Conservation (phyloP, 2,329 filamentous ascomycete genomes). For the Amphichorda felina region DNA sequence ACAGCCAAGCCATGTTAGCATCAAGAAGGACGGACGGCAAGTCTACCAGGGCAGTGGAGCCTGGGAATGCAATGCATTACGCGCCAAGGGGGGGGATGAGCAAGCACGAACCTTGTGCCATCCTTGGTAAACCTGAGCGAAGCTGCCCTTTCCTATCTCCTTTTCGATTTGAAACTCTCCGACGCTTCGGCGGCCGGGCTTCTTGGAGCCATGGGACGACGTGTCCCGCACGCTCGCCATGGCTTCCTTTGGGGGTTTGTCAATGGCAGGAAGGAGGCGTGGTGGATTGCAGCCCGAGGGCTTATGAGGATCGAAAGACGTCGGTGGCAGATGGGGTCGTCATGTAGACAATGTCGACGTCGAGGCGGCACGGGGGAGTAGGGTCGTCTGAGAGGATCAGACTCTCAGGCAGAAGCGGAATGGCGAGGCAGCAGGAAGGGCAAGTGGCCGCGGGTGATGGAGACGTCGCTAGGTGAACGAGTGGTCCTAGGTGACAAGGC, state of each 20-base stretch:
- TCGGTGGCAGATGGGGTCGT: slow-evolving; percentile 19
- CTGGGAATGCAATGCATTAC: no score
- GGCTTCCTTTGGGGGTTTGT: slow-evolving; percentile 19
- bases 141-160: slow-evolving; percentile 95
- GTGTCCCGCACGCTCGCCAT: slow-evolving; percentile 27
- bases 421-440: not conserved
- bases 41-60: not conserved
- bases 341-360: slow-evolving; percentile 24
- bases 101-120: slow-evolving; percentile 55
- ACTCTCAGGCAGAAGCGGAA: not conserved
- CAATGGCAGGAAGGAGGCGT: slow-evolving; percentile 18
- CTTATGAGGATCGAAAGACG: slow-evolving; percentile 22
- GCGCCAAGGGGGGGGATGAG: slow-evolving; percentile 2
- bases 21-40: not conserved
- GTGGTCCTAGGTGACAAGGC: not conserved
- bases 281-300: slow-evolving; percentile 20
- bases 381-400: not conserved
- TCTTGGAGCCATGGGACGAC: slow-evolving; percentile 19
- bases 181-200: slow-evolving; percentile 25
- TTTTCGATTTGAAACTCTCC: slow-evolving; percentile 74
- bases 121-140: slow-evolving; percentile 87
- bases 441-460: not conserved
- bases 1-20: slow-evolving; percentile 7
- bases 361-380: slow-evolving; percentile 3
- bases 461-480: not conserved